Evolutionary conservation across 2,329 filamentous ascomycete species (phyloP).

Genomic region (Colletotrichum noveboracense): DNA sequence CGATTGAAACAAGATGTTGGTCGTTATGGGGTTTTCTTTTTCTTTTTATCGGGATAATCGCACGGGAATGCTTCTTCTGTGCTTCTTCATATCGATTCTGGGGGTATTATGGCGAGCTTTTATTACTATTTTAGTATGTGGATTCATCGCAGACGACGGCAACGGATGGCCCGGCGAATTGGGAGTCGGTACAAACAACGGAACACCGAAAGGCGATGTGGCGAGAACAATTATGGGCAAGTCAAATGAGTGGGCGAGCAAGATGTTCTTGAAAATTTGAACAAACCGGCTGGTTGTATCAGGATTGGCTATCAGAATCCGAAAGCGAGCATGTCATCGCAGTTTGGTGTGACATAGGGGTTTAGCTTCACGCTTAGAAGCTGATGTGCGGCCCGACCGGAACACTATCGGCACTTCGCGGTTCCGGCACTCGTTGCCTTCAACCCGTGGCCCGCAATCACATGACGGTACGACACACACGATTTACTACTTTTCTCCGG

Average conservation of each 20-base stretch:
- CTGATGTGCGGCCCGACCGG: neutral
- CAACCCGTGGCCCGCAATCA: neutral
- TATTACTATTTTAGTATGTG: accelerated
- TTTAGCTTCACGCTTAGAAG: neutral
- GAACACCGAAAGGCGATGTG: neutral
- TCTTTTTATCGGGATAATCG: accelerated
- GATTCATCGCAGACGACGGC: neutral
- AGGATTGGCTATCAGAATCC: neutral
- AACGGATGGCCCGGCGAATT: neutral
- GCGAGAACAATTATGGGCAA: neutral
- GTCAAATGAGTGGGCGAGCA: accelerated
- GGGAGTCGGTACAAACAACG: neutral
- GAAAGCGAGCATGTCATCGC: neutral
- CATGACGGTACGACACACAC: neutral
- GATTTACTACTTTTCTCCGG: neutral
- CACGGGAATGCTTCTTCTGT: accelerated
- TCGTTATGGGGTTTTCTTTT: neutral
- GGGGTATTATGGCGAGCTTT: accelerated
- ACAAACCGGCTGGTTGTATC: accelerated
- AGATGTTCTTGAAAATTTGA: accelerated
- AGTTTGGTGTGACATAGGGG: accelerated
- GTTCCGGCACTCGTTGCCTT: accelerated
- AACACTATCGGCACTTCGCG: neutral
- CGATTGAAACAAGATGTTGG: neutral
- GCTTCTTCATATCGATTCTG: neutral